Evolutionary conservation across 2,329 filamentous ascomycete species (phyloP).

Genomic region (Paecilomyces niveus): DNA sequence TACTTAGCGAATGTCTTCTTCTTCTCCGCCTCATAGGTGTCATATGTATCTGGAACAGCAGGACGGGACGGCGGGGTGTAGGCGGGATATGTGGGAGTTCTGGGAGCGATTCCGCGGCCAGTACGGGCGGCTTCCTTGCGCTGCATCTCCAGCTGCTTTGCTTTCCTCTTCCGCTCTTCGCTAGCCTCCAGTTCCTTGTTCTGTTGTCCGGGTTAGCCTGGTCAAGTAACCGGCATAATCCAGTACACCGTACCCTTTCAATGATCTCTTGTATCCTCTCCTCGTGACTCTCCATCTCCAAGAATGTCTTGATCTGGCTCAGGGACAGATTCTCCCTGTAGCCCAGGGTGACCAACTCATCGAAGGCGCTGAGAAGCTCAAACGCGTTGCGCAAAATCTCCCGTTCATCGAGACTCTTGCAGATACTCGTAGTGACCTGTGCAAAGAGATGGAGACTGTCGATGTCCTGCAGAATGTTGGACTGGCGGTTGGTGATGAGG

Average conservation of each 20-base stretch:
- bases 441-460: slow-evolving; percentile 96
- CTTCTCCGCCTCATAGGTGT: slow-evolving; percentile 94
- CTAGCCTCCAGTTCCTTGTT: slow-evolving; percentile 99
- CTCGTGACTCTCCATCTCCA: slow-evolving; percentile 99
- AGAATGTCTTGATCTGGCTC: slow-evolving; percentile 96
- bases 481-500: slow-evolving; percentile 97
- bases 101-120: slow-evolving; percentile 59
- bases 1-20: slow-evolving; percentile 83
- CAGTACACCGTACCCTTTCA: slow-evolving; percentile 57
- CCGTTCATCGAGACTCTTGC: slow-evolving; percentile 89
- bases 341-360: slow-evolving; percentile 90
- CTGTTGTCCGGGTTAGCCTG: slow-evolving; percentile 39
- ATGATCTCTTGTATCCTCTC: slow-evolving; percentile 99
- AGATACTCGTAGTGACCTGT: slow-evolving; percentile 93
- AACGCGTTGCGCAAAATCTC: slow-evolving; percentile 94
- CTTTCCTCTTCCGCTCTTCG: slow-evolving; percentile 96
- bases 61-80: slow-evolving; percentile 76
- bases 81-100: slow-evolving; percentile 77
- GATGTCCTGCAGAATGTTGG: slow-evolving; percentile 98
- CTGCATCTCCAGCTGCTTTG: slow-evolving; percentile 97
- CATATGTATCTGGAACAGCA: slow-evolving; percentile 72
- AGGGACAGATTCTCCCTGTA: slow-evolving; percentile 95
- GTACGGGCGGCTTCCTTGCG: slow-evolving; percentile 87
- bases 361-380: slow-evolving; percentile 91
- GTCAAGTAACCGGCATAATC: slow-evolving; percentile 4